Base-by-base conservation (phyloP, 805 yeast species). In the Clavispora asparagi region DNA sequence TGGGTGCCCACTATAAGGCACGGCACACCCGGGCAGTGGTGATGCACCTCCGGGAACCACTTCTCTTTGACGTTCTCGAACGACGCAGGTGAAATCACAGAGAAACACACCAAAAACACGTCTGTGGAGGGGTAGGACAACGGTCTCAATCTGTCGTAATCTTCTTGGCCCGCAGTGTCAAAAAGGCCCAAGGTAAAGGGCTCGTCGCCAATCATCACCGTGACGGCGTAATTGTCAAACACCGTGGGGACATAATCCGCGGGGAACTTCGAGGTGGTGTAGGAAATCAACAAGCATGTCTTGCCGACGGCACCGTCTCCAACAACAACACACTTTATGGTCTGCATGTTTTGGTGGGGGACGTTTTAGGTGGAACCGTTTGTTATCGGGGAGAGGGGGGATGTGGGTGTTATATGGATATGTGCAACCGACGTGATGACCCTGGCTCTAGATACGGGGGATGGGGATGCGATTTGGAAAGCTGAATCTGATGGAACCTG, bases 271-370 rank as follows among this genome's bases (percentile, higher is more conserved):
- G 89, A 87, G 50, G 97, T 92, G 44, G 98, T 92, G 71, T 92
- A 92, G 53, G 97, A 91, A 62, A 92, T 92, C 57, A 94, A 78
- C 53, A 94, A 81, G 73, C 98, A 92, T 16, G 98, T 92, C 49
- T 90, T 92, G 59, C 99, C 99, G 53, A 94, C 98, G 58, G 98
- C 98, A 87, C 99, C 99, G 73, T 94, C 99, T 55, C 99, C 99
- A 46, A 94, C 98, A 55, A 92, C 97, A 55, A 94, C 98, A 78
- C 98, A 94, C 72, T 92, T 92, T 67, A 87, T 77, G 49, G 83
- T 75, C 63, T 76, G 79, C 81, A 77, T 77, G 39, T 35, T 29
- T 23, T 11, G 31, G 25, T 31, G 32, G 23, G 19, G 29, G 40
- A 4, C 9, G 23, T 19, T 13, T 37, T 6, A 11, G 35, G 32